Conservation (phyloP, 2,329 filamentous ascomycete species). For the Leptoxyphium fumago region DNA sequence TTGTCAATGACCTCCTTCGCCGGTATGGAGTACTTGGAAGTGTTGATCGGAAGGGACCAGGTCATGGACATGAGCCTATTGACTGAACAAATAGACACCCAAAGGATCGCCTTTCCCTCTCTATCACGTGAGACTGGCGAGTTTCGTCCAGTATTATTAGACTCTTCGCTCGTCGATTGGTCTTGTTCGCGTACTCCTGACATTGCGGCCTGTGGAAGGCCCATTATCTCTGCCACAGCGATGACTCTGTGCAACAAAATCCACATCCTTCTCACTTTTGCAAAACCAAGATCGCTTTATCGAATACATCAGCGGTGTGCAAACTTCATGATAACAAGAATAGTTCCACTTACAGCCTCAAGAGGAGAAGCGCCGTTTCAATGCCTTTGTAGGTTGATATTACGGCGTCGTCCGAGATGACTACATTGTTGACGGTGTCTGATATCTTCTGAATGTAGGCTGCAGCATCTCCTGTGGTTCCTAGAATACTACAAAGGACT, state of each 20-base stretch:
- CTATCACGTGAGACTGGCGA: background rate
- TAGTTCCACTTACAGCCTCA: slow-evolving; percentile 20
- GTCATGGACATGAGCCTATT: slow-evolving; percentile 21
- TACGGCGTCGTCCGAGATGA: slow-evolving; percentile 19
- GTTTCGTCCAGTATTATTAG: slow-evolving; percentile 3
- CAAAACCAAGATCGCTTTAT: slow-evolving; percentile 19
- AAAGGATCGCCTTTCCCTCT: slow-evolving; percentile 14
- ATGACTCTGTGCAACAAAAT: slow-evolving; percentile 23
- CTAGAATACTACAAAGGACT: slow-evolving; percentile 1
- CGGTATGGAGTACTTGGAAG: slow-evolving; percentile 10
- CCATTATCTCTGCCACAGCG: slow-evolving; percentile 25
- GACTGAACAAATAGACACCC: slow-evolving; percentile 19
- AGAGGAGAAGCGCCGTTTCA: slow-evolving; percentile 20
- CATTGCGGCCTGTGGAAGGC: slow-evolving; percentile 15
- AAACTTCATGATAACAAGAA: background rate
- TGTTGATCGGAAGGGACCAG: slow-evolving; percentile 23
- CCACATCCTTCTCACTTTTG: slow-evolving; percentile 23
- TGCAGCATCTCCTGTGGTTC: slow-evolving; percentile 1
- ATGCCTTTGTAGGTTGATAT: slow-evolving; percentile 19
- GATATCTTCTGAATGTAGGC: slow-evolving; percentile 13
- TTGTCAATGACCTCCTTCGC: slow-evolving; percentile 6
- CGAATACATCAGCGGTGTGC: background rate
- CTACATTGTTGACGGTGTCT: slow-evolving; percentile 13
- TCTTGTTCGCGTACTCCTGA: background rate
- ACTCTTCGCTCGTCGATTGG: background rate